A percentile compares a stretch with the other conserved stretches of the same genome.
These are phyloP conservation scores for Entonaema liquescens DNA, from an alignment of 495 filamentous ascomycete genomes.

Conservation along the genomic window DNA sequence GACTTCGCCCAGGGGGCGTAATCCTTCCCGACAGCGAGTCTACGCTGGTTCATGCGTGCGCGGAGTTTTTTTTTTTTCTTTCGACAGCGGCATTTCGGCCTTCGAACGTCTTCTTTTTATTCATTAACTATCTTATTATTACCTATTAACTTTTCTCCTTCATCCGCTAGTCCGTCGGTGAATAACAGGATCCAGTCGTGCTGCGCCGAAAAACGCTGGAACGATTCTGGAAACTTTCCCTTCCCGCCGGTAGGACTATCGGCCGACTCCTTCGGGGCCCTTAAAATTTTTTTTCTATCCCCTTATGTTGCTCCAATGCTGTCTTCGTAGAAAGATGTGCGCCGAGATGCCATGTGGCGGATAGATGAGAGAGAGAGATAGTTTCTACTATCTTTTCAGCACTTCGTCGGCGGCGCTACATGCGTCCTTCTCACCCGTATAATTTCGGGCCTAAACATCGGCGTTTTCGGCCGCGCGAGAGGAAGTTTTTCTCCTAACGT, in stretches of 20 bases:
- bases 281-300: neutral
- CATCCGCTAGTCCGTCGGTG: neutral
- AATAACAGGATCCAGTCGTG: neutral
- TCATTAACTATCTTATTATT: too few relatives aligned
- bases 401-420: neutral
- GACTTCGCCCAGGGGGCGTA: slow-evolving; percentile 26
- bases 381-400: neutral
- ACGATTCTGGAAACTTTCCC: neutral
- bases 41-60: slow-evolving; percentile 11
- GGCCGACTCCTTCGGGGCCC: neutral
- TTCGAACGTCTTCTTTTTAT: too few relatives aligned
- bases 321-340: too few relatives aligned
- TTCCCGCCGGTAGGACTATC: neutral
- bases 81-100: neutral
- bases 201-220: neutral
- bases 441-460: neutral
- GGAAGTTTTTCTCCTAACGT: neutral
- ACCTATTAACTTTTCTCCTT: neutral
- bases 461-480: neutral
- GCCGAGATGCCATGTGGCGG: too few relatives aligned
- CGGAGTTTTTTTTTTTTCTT: too few relatives aligned
- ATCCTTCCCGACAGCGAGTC: slow-evolving; percentile 36
- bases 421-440: neutral
- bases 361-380: neutral
- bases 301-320: neutral